Conservation (phyloP, 805 yeast genomes). For the Nakazawaea anatomiae region DNA sequence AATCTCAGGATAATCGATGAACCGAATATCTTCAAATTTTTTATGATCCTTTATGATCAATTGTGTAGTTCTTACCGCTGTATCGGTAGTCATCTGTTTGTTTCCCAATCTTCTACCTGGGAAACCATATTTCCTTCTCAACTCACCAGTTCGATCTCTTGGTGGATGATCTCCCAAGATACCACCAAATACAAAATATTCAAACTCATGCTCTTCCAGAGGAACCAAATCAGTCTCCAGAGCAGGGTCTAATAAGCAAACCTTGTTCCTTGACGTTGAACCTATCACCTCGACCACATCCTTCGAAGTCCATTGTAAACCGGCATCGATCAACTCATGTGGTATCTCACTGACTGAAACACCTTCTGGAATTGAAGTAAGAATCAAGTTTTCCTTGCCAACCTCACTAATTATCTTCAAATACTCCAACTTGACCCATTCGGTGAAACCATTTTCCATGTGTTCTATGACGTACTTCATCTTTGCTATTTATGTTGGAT, state of each 20-base stretch:
- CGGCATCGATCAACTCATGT: conserved; percentile 44
- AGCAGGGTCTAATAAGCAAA: conserved; percentile 86
- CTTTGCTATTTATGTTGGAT: neutral
- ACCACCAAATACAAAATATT: conserved; percentile 94
- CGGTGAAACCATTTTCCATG: conserved; percentile 95
- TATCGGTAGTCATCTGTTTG: conserved; percentile 95
- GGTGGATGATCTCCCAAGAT: conserved; percentile 92
- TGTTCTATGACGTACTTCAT: conserved; percentile 95
- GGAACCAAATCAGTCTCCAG: conserved; percentile 74
- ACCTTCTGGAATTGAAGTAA: conserved; percentile 67
- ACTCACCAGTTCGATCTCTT: conserved; percentile 88
- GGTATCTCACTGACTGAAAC: conserved; percentile 67
- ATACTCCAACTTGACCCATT: conserved; percentile 91
- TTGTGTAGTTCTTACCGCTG: conserved; percentile 91
- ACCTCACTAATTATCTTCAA: conserved; percentile 76
- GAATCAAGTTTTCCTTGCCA: conserved; percentile 66
- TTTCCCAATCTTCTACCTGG: conserved; percentile 82
- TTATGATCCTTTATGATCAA: conserved; percentile 55
- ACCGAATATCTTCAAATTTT: conserved; percentile 66
- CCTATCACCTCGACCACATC: conserved; percentile 56
- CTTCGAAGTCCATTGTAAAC: conserved; percentile 75
- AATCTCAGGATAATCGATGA: conserved; percentile 92
- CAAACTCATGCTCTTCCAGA: conserved; percentile 57
- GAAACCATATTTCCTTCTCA: conserved; percentile 74
- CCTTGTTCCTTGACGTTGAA: conserved; percentile 36